Evolutionary conservation across 192 early-diverging fungal species (phyloP).

Genomic region (Entophlyctis helioformis): DNA sequence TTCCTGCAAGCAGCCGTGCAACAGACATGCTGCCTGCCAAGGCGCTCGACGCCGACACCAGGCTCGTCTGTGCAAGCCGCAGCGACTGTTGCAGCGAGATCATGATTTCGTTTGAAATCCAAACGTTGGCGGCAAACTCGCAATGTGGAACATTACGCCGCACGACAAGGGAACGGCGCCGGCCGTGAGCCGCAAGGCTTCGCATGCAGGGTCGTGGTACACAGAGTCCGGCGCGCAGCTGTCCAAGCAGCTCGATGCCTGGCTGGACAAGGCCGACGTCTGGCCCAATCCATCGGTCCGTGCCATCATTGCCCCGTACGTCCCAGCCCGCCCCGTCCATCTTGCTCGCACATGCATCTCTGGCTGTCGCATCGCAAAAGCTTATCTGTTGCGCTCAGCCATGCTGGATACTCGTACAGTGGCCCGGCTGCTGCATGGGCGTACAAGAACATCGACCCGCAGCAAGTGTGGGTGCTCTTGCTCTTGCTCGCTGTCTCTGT

Average conservation of each 20-base stretch:
- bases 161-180: too few species aligned
- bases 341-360: not conserved
- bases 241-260: conserved; percentile 33
- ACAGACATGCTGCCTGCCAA: too few species aligned
- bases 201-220: conserved; percentile 44
- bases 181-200: conserved; percentile 11
- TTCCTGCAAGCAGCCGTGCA: too few species aligned
- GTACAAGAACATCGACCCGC: conserved; percentile 59
- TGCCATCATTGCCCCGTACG: conserved; percentile 72
- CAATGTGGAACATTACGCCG: too few species aligned
- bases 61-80: too few species aligned
- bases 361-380: not conserved
- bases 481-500: too few species aligned
- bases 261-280: conserved; percentile 28
- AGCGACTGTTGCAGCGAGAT: too few species aligned
- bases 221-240: conserved; percentile 15
- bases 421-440: conserved; percentile 85
- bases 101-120: too few species aligned
- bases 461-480: conserved; percentile 30
- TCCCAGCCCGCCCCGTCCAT: not conserved
- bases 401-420: conserved; percentile 86
- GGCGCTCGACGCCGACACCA: too few species aligned
- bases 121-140: too few species aligned
- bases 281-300: conserved; percentile 34
- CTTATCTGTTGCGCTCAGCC: conserved; percentile 28